phyloP scores from a whole-genome alignment of 306 rosid genomes.

The Oemleria cerasiformis region DNA sequence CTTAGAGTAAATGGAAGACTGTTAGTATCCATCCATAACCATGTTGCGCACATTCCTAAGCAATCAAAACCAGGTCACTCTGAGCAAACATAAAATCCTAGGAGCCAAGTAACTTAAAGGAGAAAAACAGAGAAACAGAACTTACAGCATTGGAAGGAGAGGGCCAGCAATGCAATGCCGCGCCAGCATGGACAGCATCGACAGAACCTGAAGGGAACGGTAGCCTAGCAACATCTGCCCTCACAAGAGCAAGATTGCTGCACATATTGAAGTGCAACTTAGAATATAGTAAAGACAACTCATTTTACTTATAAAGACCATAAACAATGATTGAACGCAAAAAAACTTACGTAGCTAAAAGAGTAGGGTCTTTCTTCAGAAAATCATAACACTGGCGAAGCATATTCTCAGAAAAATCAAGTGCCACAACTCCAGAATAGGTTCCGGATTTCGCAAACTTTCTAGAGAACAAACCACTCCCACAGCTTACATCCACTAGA shows the following conservation, averaged over 20 bases:
- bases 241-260: slow-evolving; percentile 92
- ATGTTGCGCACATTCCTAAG: background rate
- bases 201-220: slow-evolving; percentile 81
- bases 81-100: background rate
- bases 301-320: background rate
- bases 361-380: slow-evolving; percentile 62
- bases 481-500: slow-evolving; percentile 86
- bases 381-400: slow-evolving; percentile 84
- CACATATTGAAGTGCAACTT: slow-evolving; percentile 35
- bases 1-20: slow-evolving; percentile 6
- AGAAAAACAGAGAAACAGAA: slow-evolving; percentile 14
- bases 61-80: slow-evolving; percentile 1
- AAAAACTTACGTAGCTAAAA: slow-evolving; percentile 44
- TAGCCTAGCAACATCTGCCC: slow-evolving; percentile 96
- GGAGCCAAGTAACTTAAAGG: slow-evolving; percentile 7
- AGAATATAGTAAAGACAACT: background rate
- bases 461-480: slow-evolving; percentile 87
- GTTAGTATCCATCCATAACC: background rate
- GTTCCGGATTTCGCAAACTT: slow-evolving; percentile 70
- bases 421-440: slow-evolving; percentile 73
- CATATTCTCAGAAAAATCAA: slow-evolving; percentile 95
- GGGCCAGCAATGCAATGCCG: slow-evolving; percentile 97
- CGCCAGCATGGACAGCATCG: slow-evolving; percentile 96
- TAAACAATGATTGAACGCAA: background rate
- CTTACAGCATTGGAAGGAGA: slow-evolving; percentile 96